Percentiles rank a stretch among this genome's conserved stretches.
Evolutionary conservation across 805 yeast species (phyloP).

Genomic region (Komagataella pseudopastoris): DNA sequence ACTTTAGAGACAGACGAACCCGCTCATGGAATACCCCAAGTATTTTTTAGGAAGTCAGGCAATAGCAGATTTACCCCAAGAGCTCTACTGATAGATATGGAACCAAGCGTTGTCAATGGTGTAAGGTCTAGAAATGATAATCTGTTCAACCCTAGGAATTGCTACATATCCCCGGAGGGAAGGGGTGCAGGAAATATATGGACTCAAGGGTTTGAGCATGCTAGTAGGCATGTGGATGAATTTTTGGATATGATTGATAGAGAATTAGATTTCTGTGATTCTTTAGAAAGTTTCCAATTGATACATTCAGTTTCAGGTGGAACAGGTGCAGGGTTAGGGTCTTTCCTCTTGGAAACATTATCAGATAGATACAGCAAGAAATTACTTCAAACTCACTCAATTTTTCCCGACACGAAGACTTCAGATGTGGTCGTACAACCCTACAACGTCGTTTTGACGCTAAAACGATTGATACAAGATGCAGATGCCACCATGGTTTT

Average conservation of each 20-base stretch:
- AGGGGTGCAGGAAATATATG: slow-evolving; percentile 95
- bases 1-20: slow-evolving; percentile 18
- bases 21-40: slow-evolving; percentile 64
- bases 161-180: slow-evolving; percentile 69
- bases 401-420: slow-evolving; percentile 62
- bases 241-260: slow-evolving; percentile 74
- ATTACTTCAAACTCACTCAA: slow-evolving; percentile 70
- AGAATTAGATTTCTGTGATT: slow-evolving; percentile 84
- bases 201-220: slow-evolving; percentile 82
- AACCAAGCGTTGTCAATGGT: slow-evolving; percentile 74
- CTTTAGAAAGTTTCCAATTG: slow-evolving; percentile 79
- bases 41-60: slow-evolving; percentile 70
- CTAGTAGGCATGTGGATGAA: slow-evolving; percentile 54
- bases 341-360: slow-evolving; percentile 61
- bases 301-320: slow-evolving; percentile 97
- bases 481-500: slow-evolving; percentile 85
- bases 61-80: slow-evolving; percentile 73
- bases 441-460: slow-evolving; percentile 75
- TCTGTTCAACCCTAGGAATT: slow-evolving; percentile 73
- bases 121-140: slow-evolving; percentile 32
- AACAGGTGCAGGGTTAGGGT: slow-evolving; percentile 94
- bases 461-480: slow-evolving; percentile 67
- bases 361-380: slow-evolving; percentile 78
- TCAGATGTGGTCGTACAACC: slow-evolving; percentile 99
- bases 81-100: slow-evolving; percentile 73